Conservation (phyloP, 768 basidiomycete genomes). For the Lentinula detonsa region DNA sequence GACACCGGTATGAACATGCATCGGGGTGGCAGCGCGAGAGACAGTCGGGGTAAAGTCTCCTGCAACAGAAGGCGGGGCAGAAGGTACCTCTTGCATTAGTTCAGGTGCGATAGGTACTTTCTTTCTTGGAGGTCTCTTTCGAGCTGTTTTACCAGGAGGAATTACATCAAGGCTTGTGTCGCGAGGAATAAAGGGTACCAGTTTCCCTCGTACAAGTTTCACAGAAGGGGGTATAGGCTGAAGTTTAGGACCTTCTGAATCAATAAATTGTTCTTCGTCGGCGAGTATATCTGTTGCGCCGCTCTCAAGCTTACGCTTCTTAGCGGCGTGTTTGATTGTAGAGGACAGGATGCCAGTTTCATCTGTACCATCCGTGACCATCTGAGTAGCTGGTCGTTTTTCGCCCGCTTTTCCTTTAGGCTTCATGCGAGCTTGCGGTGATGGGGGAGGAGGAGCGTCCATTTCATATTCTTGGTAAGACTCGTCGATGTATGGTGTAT, state of each 20-base stretch:
- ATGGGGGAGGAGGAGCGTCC: neutral
- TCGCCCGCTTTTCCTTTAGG: conserved; percentile 36
- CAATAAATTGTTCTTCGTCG: conserved; percentile 39
- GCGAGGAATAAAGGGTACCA: conserved; percentile 22
- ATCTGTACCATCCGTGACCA: conserved; percentile 54
- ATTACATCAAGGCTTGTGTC: conserved; percentile 58
- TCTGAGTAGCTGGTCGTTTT: conserved; percentile 44
- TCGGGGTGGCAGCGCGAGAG: conserved; percentile 69
- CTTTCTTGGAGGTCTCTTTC: conserved; percentile 56
- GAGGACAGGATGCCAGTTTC: conserved; percentile 41
- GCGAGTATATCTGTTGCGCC: conserved; percentile 28
- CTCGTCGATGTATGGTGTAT: neutral
- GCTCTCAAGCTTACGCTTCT: conserved; percentile 59
- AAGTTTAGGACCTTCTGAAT: conserved; percentile 23
- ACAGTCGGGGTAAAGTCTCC: conserved; percentile 68
- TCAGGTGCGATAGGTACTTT: conserved; percentile 52
- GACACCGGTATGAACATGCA: conserved; percentile 47
- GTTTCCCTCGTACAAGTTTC: neutral
- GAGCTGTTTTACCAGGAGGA: conserved; percentile 40
- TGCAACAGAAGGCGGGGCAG: conserved; percentile 49
- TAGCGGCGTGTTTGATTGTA: conserved; percentile 39
- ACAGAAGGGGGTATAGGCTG: neutral
- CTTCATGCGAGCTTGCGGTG: conserved; percentile 24
- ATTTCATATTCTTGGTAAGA: neutral
- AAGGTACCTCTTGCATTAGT: conserved; percentile 41